These are phyloP conservation scores for Clarkia xantiana DNA, from an alignment of 345 rosid genomes.

Conservation along the genomic window DNA sequence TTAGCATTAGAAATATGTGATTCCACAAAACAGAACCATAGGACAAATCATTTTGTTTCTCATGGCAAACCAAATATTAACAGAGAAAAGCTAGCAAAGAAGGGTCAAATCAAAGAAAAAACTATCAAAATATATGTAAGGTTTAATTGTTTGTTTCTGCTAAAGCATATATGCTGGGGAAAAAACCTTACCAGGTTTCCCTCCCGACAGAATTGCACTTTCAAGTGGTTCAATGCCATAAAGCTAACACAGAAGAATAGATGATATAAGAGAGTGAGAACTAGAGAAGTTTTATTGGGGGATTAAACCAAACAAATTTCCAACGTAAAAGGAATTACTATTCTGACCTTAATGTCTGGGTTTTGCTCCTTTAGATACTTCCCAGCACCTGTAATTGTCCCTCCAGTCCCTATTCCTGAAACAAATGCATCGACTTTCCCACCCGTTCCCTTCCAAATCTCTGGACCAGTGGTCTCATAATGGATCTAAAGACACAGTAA, in stretches of 20 bases:
- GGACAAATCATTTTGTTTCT: no score
- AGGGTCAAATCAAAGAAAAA: not conserved
- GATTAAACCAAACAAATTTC: not conserved
- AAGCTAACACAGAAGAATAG: constrained; percentile 18
- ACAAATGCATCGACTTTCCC: constrained; percentile 50
- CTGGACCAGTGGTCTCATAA: constrained; percentile 56
- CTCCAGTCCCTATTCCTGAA: constrained; percentile 59
- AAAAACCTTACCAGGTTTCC: constrained; percentile 31
- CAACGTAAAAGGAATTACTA: constrained; percentile 2
- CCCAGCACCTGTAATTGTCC: constrained; percentile 50
- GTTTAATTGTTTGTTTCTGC: not conserved
- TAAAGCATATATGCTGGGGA: not conserved
- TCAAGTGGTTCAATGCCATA: constrained; percentile 46
- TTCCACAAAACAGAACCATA: no score
- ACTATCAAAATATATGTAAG: not conserved
- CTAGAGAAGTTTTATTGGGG: not conserved
- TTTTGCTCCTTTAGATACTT: constrained; percentile 56
- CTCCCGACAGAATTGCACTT: constrained; percentile 42
- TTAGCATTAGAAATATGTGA: constrained; percentile 1
- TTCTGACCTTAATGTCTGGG: constrained; percentile 44
- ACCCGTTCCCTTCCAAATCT: constrained; percentile 48
- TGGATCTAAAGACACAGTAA: constrained; percentile 26
- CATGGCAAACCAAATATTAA: not conserved
- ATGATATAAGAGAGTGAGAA: not conserved
- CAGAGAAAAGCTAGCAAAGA: not conserved